Conservation (phyloP, 2,329 filamentous ascomycete genomes). For the Trichoderma guizhouense region DNA sequence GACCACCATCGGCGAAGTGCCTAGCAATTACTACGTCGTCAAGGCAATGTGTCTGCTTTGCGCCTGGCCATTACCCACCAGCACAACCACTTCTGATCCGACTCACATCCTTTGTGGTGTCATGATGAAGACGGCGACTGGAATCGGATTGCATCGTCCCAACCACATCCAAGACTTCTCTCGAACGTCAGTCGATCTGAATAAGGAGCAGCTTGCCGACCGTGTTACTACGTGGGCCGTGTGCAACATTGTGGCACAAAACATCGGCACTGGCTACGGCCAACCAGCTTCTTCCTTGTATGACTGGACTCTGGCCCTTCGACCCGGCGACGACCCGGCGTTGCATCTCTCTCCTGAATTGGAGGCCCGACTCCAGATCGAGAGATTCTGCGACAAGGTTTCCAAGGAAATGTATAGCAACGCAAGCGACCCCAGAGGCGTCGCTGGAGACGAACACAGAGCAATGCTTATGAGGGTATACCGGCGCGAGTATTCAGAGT, state of each 20-base stretch:
- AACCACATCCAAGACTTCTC: conserved; percentile 83
- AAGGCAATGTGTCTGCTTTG: conserved; percentile 78
- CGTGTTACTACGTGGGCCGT: conserved; percentile 79
- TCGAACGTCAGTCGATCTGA: conserved; percentile 68
- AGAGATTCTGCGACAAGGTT: conserved; percentile 73
- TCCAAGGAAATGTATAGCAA: conserved; percentile 79
- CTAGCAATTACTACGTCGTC: conserved; percentile 75
- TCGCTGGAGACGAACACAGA: conserved; percentile 64
- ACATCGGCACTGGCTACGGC: conserved; percentile 77
- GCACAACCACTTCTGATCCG: conserved; percentile 73
- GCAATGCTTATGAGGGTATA: conserved; percentile 65
- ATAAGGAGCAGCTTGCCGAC: conserved; percentile 75
- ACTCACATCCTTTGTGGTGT: conserved; percentile 78
- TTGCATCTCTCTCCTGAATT: conserved; percentile 60
- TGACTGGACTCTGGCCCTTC: conserved; percentile 67
- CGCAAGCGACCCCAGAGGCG: conserved; percentile 66
- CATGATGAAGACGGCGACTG: conserved; percentile 84
- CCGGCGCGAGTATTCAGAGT: conserved; percentile 60
- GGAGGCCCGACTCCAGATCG: conserved; percentile 66
- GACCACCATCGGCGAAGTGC: conserved; percentile 73
- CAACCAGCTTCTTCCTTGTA: conserved; percentile 76
- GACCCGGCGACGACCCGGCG: conserved; percentile 57
- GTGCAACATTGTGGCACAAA: conserved; percentile 80
- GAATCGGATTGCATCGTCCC: conserved; percentile 76
- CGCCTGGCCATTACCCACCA: conserved; percentile 80